Percentiles rank a stretch among this genome's conserved stretches.
Evolutionary conservation across 1,139 yeast genomes (phyloP).

Genomic region (Candida neerlandica): DNA sequence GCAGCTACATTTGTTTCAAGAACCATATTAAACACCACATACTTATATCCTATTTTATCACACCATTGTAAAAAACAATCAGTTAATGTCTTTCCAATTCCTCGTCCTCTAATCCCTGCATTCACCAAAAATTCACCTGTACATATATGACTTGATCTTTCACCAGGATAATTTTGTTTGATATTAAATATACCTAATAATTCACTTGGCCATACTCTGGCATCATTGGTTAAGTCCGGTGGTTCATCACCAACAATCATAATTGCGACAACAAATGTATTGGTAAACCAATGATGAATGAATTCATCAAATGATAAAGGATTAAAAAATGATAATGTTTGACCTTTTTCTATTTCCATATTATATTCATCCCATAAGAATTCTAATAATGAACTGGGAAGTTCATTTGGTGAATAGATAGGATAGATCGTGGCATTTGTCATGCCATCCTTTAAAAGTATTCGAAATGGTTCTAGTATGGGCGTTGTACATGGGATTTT

Average conservation of each 20-base stretch:
- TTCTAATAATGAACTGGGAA: slow-evolving; percentile 78
- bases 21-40: slow-evolving; percentile 80
- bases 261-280: slow-evolving; percentile 79
- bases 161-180: slow-evolving; percentile 89
- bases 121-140: slow-evolving; percentile 88
- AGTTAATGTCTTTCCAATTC: slow-evolving; percentile 82
- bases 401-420: slow-evolving; percentile 57
- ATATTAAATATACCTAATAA: slow-evolving; percentile 84
- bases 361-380: slow-evolving; percentile 91
- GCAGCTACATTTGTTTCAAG: slow-evolving; percentile 89
- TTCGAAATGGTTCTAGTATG: slow-evolving; percentile 51
- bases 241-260: slow-evolving; percentile 82
- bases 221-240: slow-evolving; percentile 25
- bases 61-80: slow-evolving; percentile 92
- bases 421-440: slow-evolving; percentile 94
- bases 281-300: slow-evolving; percentile 77
- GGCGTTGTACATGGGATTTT: slow-evolving; percentile 35
- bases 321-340: slow-evolving; percentile 82
- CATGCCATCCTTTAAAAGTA: slow-evolving; percentile 81
- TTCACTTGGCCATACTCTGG: slow-evolving; percentile 84
- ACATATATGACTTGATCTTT: slow-evolving; percentile 90
- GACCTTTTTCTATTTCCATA: slow-evolving; percentile 89
- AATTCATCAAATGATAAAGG: slow-evolving; percentile 73
- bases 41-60: slow-evolving; percentile 81
- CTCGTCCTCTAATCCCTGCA: slow-evolving; percentile 91